Conservation (phyloP, 305 asterid species). For the Salvia sclarea region DNA sequence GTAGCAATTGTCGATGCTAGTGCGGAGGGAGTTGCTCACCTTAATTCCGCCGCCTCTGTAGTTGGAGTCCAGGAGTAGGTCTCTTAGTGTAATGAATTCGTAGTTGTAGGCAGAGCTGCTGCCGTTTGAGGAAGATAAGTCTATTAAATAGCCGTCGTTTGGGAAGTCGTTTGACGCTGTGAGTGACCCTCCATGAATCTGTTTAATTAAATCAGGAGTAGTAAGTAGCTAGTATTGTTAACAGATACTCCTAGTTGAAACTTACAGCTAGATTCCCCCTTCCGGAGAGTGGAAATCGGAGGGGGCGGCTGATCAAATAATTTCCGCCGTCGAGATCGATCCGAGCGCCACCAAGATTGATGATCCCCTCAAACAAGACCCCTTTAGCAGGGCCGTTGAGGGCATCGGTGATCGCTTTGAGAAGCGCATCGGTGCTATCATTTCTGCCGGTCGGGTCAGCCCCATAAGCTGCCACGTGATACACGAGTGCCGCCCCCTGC, state of each 20-base stretch:
- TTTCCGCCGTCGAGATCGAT: constrained; percentile 82
- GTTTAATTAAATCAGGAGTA: background rate
- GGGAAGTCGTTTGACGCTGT: constrained; percentile 74
- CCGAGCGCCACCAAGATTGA: constrained; percentile 79
- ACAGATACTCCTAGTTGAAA: too few species aligned
- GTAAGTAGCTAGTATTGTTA: too few species aligned
- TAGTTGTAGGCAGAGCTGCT: constrained; percentile 43
- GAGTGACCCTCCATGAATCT: constrained; percentile 89
- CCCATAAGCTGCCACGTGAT: constrained; percentile 72
- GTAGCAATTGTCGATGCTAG: constrained; percentile 79
- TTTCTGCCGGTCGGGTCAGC: constrained; percentile 81
- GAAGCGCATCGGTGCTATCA: constrained; percentile 73
- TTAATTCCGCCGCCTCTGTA: constrained; percentile 76
- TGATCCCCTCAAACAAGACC: constrained; percentile 52
- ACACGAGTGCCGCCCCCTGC: constrained; percentile 43
- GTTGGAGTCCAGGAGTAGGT: constrained; percentile 66
- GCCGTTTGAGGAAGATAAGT: constrained; percentile 51
- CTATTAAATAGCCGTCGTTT: constrained; percentile 56
- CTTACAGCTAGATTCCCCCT: constrained; percentile 75
- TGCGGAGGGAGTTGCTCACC: constrained; percentile 67
- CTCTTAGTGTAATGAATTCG: constrained; percentile 74
- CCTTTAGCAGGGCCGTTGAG: constrained; percentile 56
- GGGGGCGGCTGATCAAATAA: constrained; percentile 73
- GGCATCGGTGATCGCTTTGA: constrained; percentile 66
- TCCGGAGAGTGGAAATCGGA: constrained; percentile 61